Evolutionary conservation across 306 rosid species (phyloP), one percentile per base, ranked within the genome.

Genomic region (Vigna angularis): DNA sequence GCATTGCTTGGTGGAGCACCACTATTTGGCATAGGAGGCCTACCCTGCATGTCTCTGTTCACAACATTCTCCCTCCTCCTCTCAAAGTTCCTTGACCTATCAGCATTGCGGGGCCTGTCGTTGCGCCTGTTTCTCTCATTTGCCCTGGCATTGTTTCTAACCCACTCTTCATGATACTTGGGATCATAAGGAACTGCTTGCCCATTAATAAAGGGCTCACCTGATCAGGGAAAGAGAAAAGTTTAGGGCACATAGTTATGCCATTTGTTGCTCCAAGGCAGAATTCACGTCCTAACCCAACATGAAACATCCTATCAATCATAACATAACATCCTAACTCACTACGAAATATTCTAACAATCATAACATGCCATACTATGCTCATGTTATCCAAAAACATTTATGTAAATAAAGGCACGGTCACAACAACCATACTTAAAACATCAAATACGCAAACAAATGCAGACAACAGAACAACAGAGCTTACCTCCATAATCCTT

Each of bases 191-290:
- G 94, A 68, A 96, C 96, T 3, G 97, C 98, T 78, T 91, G 78
- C 32, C 99, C 98, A 49, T 96, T 84, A 26, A 96, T 93, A 75
- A 96, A 96, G 51, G 99, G 99, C 83, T 96, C 98, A 15, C 99
- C 99, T 93, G 86, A 58, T 69, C 70, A 79, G 49, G 2, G n/a
- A 67, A 78, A 62, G 78, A 72, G n/a, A 9, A 53, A 59, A 81
- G 20, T 24, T 30, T 32, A 9, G 22, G 15, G 4, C 38, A 61
- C 45, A 36, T 67, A n/a, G 10, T 59, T 55, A 62, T 70, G 10
- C 18, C 20, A 24, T 74, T 5, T 10, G 58, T 76, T 15, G 20
- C 48, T 26, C 59, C n/a, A 30, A 30, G 3, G 45, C 48, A 81
- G 61, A n/a, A 30, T 4, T 30, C 34, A 30, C 5, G 4, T 34